Evolutionary conservation across 1,139 yeast species (phyloP), one percentile per base, ranked within the genome.

Genomic region (Kluyveromyces marxianus): DNA sequence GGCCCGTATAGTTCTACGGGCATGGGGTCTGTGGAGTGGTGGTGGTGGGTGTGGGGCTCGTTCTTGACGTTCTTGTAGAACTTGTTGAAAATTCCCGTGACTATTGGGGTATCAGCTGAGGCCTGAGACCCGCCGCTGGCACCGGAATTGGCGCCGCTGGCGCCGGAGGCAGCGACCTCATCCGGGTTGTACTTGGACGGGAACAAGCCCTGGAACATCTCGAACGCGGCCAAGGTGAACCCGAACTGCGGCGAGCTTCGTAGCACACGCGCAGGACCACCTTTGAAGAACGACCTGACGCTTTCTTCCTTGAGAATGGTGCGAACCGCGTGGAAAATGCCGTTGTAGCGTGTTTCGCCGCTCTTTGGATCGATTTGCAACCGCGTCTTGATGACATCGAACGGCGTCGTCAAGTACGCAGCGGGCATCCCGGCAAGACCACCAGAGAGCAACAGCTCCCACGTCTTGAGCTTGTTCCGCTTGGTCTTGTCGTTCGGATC

Each of bases 391-490:
- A 92, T 86, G 44, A 92, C 98, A 74, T 90, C 97, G 54, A 89
- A 90, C 1, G 97, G 97, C 1, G 97, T 90, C 3, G 97, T 90
- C 58, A 90, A 72, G 66, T 85, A 90, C 4, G 98, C 98, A 35
- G 97, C 95, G 8, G 98, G 98, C 69, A 95, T 89, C 64, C 98
- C 98, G 25, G 98, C 97, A 57, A 90, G 67, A 8, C 96, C 97
- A 68, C 98, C 98, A 52, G 95, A 79, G 21, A 79, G 66, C 53
- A 92, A 76, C 56, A 92, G 71, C 67, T 92, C 95, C 83, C 90
- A 81, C 27, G 95, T 78, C 52, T 79, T 79, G 51, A 92, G 76
- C 50, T 74, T 69, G 46, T 72, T 75, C 55, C 75, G 71, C 29
- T 60, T 59, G 5, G 56, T 57, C 41, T 64, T 66, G 53, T 74